Evolutionary conservation across 2,329 filamentous ascomycete species (phyloP).

Genomic region (Graphilbum sp.): DNA sequence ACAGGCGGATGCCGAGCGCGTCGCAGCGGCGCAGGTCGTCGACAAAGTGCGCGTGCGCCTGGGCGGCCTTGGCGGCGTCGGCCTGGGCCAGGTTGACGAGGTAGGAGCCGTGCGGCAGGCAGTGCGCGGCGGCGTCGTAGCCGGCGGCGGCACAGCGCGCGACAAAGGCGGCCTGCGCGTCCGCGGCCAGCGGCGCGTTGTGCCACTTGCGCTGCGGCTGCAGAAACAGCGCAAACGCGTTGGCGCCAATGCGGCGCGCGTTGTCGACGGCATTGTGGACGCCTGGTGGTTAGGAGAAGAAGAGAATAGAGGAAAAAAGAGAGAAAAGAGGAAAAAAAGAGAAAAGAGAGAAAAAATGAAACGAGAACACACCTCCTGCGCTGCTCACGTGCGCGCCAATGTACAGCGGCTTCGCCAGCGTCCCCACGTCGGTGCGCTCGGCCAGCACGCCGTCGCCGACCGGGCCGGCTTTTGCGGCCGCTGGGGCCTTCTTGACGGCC

Average conservation of each 20-base stretch:
- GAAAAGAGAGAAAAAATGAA: neutral
- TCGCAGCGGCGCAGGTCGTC: constrained; percentile 83
- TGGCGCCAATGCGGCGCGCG: constrained; percentile 66
- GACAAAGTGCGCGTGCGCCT: constrained; percentile 73
- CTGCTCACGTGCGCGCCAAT: constrained; percentile 86
- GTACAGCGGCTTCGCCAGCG: constrained; percentile 55
- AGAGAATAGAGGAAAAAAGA: constrained; percentile 1
- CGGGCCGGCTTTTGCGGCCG: constrained; percentile 13
- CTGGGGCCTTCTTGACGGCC: neutral
- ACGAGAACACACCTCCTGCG: constrained; percentile 51
- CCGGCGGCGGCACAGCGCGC: constrained; percentile 48
- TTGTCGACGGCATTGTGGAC: constrained; percentile 80
- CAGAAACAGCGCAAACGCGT: constrained; percentile 86
- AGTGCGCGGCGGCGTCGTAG: constrained; percentile 56
- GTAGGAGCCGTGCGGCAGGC: constrained; percentile 89
- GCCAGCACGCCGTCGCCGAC: constrained; percentile 39
- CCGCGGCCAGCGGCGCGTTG: constrained; percentile 57
- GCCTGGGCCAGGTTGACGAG: constrained; percentile 87
- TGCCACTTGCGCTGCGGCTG: constrained; percentile 95
- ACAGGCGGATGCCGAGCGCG: constrained; percentile 70
- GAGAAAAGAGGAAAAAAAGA: neutral
- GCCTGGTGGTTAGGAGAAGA: constrained; percentile 29
- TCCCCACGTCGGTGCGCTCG: constrained; percentile 43
- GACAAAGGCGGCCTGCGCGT: constrained; percentile 54
- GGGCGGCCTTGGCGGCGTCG: constrained; percentile 61